Conservation (phyloP, 2,329 filamentous ascomycete genomes). For the Ophiocordyceps australis region DNA sequence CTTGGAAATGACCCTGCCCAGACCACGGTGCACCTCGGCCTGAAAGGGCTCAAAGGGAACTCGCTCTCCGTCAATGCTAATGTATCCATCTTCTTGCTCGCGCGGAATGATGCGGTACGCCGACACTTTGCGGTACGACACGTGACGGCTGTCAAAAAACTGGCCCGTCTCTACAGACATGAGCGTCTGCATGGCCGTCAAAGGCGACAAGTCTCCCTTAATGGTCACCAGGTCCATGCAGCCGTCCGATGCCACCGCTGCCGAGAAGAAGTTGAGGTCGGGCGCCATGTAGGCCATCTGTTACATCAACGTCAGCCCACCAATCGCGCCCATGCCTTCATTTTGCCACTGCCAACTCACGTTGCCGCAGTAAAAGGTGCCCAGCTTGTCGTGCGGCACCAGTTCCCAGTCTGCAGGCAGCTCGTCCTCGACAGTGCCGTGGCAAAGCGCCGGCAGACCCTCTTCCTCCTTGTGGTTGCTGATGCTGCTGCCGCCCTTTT, state of each 20-base stretch:
- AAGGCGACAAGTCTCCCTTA: conserved; percentile 52
- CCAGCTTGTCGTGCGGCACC: conserved; percentile 56
- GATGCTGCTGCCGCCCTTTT: conserved; percentile 1
- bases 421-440: conserved; percentile 62
- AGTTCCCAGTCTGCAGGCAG: conserved; percentile 64
- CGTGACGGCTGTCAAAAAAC: conserved; percentile 64
- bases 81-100: conserved; percentile 55
- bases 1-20: conserved; percentile 75
- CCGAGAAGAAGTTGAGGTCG: conserved; percentile 74
- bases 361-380: conserved; percentile 89
- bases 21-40: conserved; percentile 65
- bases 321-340: no score
- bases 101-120: conserved; percentile 74
- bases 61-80: conserved; percentile 85
- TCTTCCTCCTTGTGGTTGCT: conserved; percentile 11
- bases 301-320: no score
- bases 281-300: conserved; percentile 83
- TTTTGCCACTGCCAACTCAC: no score
- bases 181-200: conserved; percentile 51
- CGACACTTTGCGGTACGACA: conserved; percentile 70
- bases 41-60: conserved; percentile 82
- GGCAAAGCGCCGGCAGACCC: conserved; percentile 55
- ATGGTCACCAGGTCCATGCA: conserved; percentile 71
- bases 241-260: conserved; percentile 67
- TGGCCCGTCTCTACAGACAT: conserved; percentile 51